phyloP scores from a whole-genome alignment of 225 moss, liverwort and hornwort genomes.

The Pseudoscleropodium purum region DNA sequence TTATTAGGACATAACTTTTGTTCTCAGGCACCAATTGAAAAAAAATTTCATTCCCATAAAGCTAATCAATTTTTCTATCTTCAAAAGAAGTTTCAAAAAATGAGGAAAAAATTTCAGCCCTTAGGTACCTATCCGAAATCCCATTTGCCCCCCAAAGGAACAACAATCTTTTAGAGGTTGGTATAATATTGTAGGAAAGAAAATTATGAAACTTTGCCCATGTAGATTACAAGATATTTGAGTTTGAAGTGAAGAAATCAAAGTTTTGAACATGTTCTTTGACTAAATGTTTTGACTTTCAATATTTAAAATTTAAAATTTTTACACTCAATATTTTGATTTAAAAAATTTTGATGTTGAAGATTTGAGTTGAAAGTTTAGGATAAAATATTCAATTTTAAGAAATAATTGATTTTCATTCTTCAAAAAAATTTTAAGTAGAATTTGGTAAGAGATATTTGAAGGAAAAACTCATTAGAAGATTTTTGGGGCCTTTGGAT shows the following conservation, averaged over 20 bases:
- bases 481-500: too few relatives aligned
- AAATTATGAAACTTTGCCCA: rapidly evolving
- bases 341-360: background rate
- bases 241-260: too few relatives aligned
- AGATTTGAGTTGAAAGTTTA: background rate
- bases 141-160: too few relatives aligned
- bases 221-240: background rate
- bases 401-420: background rate
- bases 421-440: background rate
- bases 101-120: too few relatives aligned
- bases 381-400: too few relatives aligned
- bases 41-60: too few relatives aligned
- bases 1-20: too few relatives aligned
- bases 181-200: background rate
- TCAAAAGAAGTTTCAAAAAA: too few relatives aligned
- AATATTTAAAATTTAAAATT: background rate
- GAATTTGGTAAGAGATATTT: background rate
- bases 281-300: background rate
- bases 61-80: too few relatives aligned
- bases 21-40: too few relatives aligned
- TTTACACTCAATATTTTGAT: background rate
- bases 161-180: too few relatives aligned
- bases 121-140: too few relatives aligned
- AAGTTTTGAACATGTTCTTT: rapidly evolving
- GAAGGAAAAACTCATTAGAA: background rate